Evolutionary conservation across 1,139 yeast genomes (phyloP).

Genomic region (Nakaseomyces glabratus): DNA sequence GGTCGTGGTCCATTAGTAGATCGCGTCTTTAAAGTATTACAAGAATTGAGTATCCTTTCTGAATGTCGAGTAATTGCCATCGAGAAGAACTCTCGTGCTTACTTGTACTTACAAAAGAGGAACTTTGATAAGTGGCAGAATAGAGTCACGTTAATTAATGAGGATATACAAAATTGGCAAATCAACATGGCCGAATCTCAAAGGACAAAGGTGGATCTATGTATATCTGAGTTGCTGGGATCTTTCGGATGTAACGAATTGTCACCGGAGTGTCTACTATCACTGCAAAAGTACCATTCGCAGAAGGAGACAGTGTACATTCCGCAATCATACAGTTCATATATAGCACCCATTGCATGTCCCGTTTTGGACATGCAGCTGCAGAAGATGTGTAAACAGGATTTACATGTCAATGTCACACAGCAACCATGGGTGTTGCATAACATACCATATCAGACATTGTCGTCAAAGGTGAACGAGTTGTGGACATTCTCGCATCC

Average conservation of each 20-base stretch:
- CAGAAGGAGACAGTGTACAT: constrained; percentile 38
- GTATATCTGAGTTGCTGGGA: constrained; percentile 76
- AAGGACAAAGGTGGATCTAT: constrained; percentile 37
- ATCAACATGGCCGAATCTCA: constrained; percentile 1
- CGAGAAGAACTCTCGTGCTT: constrained; percentile 66
- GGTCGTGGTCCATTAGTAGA: constrained; percentile 79
- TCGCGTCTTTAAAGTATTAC: constrained; percentile 38
- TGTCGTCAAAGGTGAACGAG: constrained; percentile 36
- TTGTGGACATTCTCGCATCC: constrained; percentile 48
- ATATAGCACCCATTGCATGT: constrained; percentile 56
- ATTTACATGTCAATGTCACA: constrained; percentile 10
- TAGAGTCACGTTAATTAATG: constrained; percentile 41
- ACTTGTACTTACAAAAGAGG: constrained; percentile 37
- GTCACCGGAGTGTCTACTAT: constrained; percentile 63
- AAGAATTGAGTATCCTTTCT: constrained; percentile 24
- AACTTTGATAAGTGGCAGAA: constrained; percentile 40
- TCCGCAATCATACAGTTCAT: constrained; percentile 55
- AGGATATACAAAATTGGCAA: constrained; percentile 50
- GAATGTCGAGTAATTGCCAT: constrained; percentile 42
- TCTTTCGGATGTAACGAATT: constrained; percentile 90
- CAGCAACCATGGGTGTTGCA: constrained; percentile 55
- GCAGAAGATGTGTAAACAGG: constrained; percentile 15
- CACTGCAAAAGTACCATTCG: constrained; percentile 31
- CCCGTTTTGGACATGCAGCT: constrained; percentile 39
- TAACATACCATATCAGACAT: constrained; percentile 42